Evolutionary conservation across 768 basidiomycete species (phyloP), one percentile per base, ranked within the genome.

Genomic region (Leccinellum albellum): DNA sequence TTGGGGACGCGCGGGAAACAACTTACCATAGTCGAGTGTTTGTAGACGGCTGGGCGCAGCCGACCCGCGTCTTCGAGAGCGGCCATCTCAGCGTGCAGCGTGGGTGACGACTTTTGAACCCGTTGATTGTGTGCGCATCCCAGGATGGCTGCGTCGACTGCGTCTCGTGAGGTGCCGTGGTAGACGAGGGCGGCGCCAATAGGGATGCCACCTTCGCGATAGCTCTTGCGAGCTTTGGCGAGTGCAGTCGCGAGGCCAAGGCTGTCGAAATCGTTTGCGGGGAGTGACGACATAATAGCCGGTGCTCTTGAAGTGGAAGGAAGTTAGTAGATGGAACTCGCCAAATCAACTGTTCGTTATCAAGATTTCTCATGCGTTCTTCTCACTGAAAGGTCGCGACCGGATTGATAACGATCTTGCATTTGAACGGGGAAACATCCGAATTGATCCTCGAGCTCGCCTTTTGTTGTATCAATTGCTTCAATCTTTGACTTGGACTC

Each of bases 191-290:
- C 78, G 4, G 81, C 79, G 12, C 86, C 85, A 59, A 87, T 87
- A 12, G 85, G 84, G n/a, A 86, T 74, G 0, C 86, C 85, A 1
- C 83, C 82, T 57, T 86, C 79, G 0, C 56, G 63, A 40, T 75
- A 75, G 54, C 83, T 78, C 51, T 76, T 75, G 31, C 66, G 65
- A 0, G 82, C 85, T 59, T 85, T 76, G 3, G 59, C 64, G 49
- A 74, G 58, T 4, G 76, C 76, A 6, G 64, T 66, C 24, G 66
- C 57, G 26, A 75, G 59, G 33, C 74, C 75, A 31, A 75, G 60
- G 1, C 52, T 64, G 57, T 75, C 72, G 40, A 68, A 40, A 37
- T 57, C 51, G 55, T 47, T 37, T 20, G 24, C 13, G 50, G 13
- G 9, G 7, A 6, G 44, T 14, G 23, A 3, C 14, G 23, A 24